Conservation (phyloP, 768 basidiomycete genomes). For the Boletus insuetus region DNA sequence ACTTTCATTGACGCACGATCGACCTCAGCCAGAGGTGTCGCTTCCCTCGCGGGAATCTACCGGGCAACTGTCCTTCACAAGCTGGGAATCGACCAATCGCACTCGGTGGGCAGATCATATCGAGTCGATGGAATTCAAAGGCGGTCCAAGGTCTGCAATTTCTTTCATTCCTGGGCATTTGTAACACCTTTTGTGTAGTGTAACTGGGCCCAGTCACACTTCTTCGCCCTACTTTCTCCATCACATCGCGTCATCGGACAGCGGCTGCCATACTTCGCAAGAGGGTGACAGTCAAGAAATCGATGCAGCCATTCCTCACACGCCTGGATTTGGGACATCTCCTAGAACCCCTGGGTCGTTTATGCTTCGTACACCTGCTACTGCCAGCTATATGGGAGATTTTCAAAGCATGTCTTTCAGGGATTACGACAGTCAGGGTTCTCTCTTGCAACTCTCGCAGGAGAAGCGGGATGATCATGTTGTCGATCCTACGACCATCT, state of each 20-base stretch:
- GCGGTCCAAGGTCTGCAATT: slow-evolving; percentile 14
- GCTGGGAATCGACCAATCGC: slow-evolving; percentile 25
- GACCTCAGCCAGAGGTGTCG: slow-evolving; percentile 14
- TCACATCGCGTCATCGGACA: slow-evolving; percentile 19
- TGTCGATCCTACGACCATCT: slow-evolving; percentile 66
- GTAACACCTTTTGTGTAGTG: slow-evolving; percentile 14
- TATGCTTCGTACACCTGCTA: slow-evolving; percentile 51
- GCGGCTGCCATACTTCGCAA: slow-evolving; percentile 9
- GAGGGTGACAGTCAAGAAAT: slow-evolving; percentile 37
- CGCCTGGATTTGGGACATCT: slow-evolving; percentile 45
- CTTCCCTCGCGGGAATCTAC: slow-evolving; percentile 29
- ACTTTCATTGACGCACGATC: slow-evolving; percentile 27
- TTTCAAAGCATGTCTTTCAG: slow-evolving; percentile 29
- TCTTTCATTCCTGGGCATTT: neutral
- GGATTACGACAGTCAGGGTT: slow-evolving; percentile 20
- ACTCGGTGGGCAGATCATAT: slow-evolving; percentile 19
- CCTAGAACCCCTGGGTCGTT: slow-evolving; percentile 47
- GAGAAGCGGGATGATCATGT: slow-evolving; percentile 35
- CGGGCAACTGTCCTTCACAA: slow-evolving; percentile 25
- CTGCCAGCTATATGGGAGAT: slow-evolving; percentile 34
- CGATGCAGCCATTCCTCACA: slow-evolving; percentile 36
- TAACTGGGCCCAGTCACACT: slow-evolving; percentile 3
- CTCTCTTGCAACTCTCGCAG: slow-evolving; percentile 20
- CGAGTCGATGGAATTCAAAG: slow-evolving; percentile 12
- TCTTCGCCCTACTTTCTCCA: slow-evolving; percentile 14